Conservation (phyloP, 148 eudicot species). For the Camellia granthamiana region DNA sequence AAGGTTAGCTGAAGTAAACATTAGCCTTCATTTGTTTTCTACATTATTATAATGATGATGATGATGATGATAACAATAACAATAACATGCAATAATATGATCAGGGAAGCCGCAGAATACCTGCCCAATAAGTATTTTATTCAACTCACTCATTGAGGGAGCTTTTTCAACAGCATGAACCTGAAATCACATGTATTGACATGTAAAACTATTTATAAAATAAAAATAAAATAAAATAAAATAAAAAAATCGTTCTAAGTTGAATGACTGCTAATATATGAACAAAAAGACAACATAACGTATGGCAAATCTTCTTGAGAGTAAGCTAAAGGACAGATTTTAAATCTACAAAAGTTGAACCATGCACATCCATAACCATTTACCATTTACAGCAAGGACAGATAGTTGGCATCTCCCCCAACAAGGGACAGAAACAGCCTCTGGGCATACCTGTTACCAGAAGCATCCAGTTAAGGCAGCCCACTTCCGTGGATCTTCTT, state of each 20-base stretch:
- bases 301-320: neutral
- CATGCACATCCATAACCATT: neutral
- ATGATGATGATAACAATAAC: conserved; percentile 1
- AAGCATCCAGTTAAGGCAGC: too few species aligned
- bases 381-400: neutral
- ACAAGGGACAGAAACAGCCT: neutral
- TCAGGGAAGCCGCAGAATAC: conserved; percentile 29
- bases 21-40: neutral
- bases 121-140: conserved; percentile 96
- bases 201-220: neutral
- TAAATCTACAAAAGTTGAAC: neutral
- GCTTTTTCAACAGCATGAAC: conserved; percentile 89
- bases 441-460: neutral
- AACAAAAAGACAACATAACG: neutral
- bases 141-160: conserved; percentile 96
- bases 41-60: neutral
- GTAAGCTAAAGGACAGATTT: neutral
- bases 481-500: too few species aligned
- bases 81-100: conserved; percentile 3
- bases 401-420: too few species aligned
- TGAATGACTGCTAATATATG: neutral
- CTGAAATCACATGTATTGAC: conserved; percentile 42
- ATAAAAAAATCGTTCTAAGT: neutral
- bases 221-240: too few species aligned
- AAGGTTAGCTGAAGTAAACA: neutral